Conservation (phyloP, 768 basidiomycete genomes). For the Boletus barrowsii region DNA sequence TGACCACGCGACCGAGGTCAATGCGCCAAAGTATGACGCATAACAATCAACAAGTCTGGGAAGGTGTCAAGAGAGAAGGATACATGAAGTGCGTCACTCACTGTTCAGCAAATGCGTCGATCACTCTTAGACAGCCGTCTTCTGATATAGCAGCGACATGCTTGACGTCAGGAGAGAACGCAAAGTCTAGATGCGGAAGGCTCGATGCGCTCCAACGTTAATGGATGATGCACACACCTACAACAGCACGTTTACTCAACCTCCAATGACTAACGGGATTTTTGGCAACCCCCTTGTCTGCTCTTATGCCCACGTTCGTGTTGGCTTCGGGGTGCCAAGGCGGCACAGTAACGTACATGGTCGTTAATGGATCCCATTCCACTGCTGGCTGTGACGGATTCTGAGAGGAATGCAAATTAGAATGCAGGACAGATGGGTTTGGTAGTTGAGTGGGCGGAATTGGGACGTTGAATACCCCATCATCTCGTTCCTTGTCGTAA, state of each 20-base stretch:
- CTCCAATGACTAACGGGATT: slow-evolving; percentile 94
- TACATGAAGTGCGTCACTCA: slow-evolving; percentile 34
- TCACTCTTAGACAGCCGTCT: slow-evolving; percentile 86
- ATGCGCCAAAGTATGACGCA: slow-evolving; percentile 89
- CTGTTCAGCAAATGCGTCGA: slow-evolving; percentile 87
- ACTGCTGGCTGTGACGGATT: slow-evolving; percentile 27
- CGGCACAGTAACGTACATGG: slow-evolving; percentile 76
- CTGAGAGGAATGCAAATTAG: slow-evolving; percentile 26
- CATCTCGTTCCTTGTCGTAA: slow-evolving; percentile 89
- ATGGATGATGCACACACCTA: slow-evolving; percentile 48
- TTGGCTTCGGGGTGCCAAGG: slow-evolving; percentile 74
- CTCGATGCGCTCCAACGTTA: not conserved
- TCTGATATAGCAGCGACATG: slow-evolving; percentile 89
- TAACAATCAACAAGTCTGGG: slow-evolving; percentile 88
- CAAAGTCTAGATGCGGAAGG: slow-evolving; percentile 58
- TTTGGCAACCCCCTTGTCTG: slow-evolving; percentile 70
- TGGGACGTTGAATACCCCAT: slow-evolving; percentile 68
- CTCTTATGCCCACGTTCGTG: slow-evolving; percentile 30
- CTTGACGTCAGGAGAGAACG: slow-evolving; percentile 91
- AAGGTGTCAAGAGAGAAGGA: slow-evolving; percentile 1
- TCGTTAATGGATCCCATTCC: slow-evolving; percentile 76
- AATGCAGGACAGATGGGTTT: slow-evolving; percentile 25
- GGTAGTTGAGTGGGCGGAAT: slow-evolving; percentile 41
- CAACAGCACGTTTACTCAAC: slow-evolving; percentile 65
- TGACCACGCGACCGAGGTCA: slow-evolving; percentile 92